These are phyloP conservation scores for Lachancea cidri DNA, from an alignment of 805 yeast genomes.

Conservation along the genomic window DNA sequence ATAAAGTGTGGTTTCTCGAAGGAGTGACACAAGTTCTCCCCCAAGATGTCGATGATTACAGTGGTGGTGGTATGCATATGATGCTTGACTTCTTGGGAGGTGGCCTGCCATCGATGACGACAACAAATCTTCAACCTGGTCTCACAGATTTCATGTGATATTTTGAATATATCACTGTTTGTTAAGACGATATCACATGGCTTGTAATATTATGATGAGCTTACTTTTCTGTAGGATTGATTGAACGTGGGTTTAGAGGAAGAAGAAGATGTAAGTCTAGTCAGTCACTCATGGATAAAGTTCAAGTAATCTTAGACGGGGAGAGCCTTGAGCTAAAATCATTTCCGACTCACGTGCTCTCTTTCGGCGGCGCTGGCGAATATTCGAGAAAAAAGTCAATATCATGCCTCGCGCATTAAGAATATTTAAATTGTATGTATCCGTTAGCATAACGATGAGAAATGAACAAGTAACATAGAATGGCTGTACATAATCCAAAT, in stretches of 20 bases:
- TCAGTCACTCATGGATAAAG: no score
- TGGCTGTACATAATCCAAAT: conserved; percentile 96
- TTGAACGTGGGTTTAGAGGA: no score
- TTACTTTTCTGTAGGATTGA: no score
- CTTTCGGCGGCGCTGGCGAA: no score
- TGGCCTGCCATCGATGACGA: conserved; percentile 44
- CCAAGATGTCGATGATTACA: conserved; percentile 84
- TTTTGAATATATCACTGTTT: background rate
- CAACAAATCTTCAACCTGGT: conserved; percentile 31
- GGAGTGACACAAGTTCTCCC: conserved; percentile 88
- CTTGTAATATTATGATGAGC: no score
- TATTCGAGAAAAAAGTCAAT: conserved; percentile 6
- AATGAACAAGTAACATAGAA: conserved; percentile 26
- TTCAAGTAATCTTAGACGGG: no score
- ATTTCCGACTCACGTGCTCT: no score
- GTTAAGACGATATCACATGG: no score
- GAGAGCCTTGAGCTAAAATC: no score
- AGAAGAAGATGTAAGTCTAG: no score
- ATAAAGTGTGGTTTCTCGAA: conserved; percentile 88
- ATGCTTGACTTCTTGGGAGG: conserved; percentile 85
- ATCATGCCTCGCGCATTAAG: background rate
- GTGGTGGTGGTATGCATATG: conserved; percentile 91
- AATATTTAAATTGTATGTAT: conserved; percentile 1
- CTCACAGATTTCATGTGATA: conserved; percentile 8
- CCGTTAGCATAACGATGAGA: background rate